Evolutionary conservation across 2,329 filamentous ascomycete species (phyloP).

Genomic region (Lecanoromycetidae sp.): DNA sequence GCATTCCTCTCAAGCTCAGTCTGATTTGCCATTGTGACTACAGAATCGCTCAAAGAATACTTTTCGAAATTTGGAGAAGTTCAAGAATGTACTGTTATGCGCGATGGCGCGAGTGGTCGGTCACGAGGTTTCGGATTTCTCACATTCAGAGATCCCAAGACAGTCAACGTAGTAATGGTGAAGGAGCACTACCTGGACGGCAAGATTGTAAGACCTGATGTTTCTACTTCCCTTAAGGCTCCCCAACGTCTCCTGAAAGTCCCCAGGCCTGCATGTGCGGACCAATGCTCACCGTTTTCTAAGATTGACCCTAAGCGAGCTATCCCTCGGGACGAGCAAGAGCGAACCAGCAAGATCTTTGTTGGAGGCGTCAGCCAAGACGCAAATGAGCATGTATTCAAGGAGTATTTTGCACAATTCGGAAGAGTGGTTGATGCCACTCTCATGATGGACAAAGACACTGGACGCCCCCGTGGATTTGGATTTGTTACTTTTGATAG

Average conservation of each 20-base stretch:
- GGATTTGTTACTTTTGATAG: conserved; percentile 98
- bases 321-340: conserved; percentile 93
- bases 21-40: not conserved
- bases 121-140: conserved; percentile 95
- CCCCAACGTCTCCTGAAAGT: conserved; percentile 6
- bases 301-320: conserved; percentile 97
- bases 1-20: not conserved
- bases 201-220: conserved; percentile 66
- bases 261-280: not conserved
- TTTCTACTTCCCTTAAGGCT: conserved; percentile 13
- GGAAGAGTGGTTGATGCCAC: conserved; percentile 94
- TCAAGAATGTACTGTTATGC: conserved; percentile 97
- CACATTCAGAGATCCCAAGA: conserved; percentile 95
- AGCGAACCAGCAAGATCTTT: conserved; percentile 97
- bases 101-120: conserved; percentile 82
- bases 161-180: conserved; percentile 98
- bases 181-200: conserved; percentile 97
- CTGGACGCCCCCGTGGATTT: conserved; percentile 88
- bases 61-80: conserved; percentile 98
- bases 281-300: conserved; percentile 12
- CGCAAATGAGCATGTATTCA: conserved; percentile 90
- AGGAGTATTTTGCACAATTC: conserved; percentile 92
- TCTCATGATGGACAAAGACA: conserved; percentile 99
- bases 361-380: conserved; percentile 96
- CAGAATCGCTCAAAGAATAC: conserved; percentile 93